Conservation (phyloP, 2,329 filamentous ascomycete genomes). For the Diaporthe citrichinensis region DNA sequence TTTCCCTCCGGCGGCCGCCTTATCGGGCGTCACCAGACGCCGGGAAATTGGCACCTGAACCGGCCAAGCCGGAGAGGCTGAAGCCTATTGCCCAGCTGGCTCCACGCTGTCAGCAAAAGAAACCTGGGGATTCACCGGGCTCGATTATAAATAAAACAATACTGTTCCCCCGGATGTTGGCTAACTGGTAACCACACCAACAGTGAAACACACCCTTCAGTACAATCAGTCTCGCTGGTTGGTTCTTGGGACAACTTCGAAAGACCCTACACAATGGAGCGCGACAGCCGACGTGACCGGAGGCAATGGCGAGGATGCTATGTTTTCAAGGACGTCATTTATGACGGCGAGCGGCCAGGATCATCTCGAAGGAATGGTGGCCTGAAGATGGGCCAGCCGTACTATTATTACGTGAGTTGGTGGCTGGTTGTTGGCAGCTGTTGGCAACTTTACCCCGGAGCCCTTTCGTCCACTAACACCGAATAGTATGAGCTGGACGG, state of each 20-base stretch:
- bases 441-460: conserved; percentile 29
- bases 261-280: conserved; percentile 83
- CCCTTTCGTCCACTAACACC: conserved; percentile 48
- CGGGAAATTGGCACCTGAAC: conserved; percentile 39
- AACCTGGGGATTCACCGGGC: neutral
- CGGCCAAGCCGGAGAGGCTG: conserved; percentile 40
- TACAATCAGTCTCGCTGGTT: conserved; percentile 81
- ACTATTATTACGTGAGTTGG: conserved; percentile 90
- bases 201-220: conserved; percentile 72
- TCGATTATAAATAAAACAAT: conserved; percentile 37
- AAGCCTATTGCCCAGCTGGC: conserved; percentile 38
- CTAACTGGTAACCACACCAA: conserved; percentile 30
- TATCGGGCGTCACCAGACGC: conserved; percentile 35
- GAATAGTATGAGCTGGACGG: conserved; percentile 86
- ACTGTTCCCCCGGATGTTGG: conserved; percentile 14
- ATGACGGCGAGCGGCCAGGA: conserved; percentile 76
- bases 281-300: conserved; percentile 80
- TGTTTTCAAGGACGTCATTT: conserved; percentile 87
- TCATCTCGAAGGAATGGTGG: conserved; percentile 78
- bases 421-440: conserved; percentile 34
- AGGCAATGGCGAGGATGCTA: conserved; percentile 91
- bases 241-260: conserved; percentile 98
- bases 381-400: conserved; percentile 91
- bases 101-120: conserved; percentile 30
- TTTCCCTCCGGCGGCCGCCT: neutral